phyloP scores from a whole-genome alignment of 23 red algal genomes.

The Chondrus crispus region DNA sequence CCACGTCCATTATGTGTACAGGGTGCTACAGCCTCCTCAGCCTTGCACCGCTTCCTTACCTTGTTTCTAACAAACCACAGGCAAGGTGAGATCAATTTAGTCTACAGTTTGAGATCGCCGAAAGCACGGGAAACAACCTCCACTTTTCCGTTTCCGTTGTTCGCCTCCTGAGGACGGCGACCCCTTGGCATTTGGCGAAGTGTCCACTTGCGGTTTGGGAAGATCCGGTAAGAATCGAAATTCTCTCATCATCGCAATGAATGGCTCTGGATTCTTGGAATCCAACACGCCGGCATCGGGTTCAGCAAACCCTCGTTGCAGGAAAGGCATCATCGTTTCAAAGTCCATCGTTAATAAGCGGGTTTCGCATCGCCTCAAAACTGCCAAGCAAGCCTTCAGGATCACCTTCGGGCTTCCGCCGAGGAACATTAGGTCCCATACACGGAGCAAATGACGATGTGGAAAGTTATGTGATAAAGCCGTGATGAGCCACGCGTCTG shows the following conservation, averaged over 20 bases:
- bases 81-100: background rate
- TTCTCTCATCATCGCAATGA: slow-evolving; percentile 49
- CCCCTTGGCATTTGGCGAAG: background rate
- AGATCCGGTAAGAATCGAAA: slow-evolving; percentile 61
- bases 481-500: slow-evolving; percentile 87
- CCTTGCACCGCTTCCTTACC: too few species aligned
- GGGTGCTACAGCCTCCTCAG: too few species aligned
- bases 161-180: background rate
- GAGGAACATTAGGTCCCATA: slow-evolving; percentile 93
- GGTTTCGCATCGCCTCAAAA: slow-evolving; percentile 58
- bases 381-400: slow-evolving; percentile 73
- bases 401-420: slow-evolving; percentile 76
- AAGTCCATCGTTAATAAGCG: slow-evolving; percentile 76
- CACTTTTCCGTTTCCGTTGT: background rate
- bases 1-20: too few species aligned
- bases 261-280: slow-evolving; percentile 57
- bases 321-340: slow-evolving; percentile 83
- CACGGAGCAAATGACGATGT: slow-evolving; percentile 64
- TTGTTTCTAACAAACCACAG: too few species aligned
- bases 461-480: slow-evolving; percentile 93
- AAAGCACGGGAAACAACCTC: background rate
- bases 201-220: background rate
- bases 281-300: slow-evolving; percentile 61
- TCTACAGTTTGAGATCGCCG: background rate
- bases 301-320: slow-evolving; percentile 88